A percentile compares a stretch with the other conserved stretches of the same genome.
phyloP scores from a whole-genome alignment of 805 yeast genomes.

The Cyberlindnera misumaiensis region DNA sequence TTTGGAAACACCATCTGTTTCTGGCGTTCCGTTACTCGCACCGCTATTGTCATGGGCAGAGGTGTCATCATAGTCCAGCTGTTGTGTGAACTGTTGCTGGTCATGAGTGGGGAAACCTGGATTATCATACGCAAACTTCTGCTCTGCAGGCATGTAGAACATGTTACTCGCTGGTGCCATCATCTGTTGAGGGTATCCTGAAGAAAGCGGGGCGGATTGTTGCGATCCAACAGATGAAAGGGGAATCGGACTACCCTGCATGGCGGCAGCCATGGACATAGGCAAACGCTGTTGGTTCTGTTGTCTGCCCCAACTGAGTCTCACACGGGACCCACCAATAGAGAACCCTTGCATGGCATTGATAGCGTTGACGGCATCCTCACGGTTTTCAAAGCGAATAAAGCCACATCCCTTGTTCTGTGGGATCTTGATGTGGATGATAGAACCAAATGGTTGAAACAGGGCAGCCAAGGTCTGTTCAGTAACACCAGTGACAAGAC shows the following conservation, averaged over 20 bases:
- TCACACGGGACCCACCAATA: slow-evolving; percentile 65
- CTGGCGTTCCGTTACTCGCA: background rate
- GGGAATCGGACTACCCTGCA: background rate
- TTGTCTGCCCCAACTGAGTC: slow-evolving; percentile 70
- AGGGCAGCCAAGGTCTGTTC: slow-evolving; percentile 55
- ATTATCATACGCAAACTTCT: slow-evolving; percentile 8
- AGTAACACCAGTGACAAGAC: slow-evolving; percentile 54
- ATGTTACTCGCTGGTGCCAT: slow-evolving; percentile 14
- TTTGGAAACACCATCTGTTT: slow-evolving; percentile 12
- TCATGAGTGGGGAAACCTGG: slow-evolving; percentile 1
- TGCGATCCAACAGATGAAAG: background rate
- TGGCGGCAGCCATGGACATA: slow-evolving; percentile 15
- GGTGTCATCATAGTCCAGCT: background rate
- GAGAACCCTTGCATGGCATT: slow-evolving; percentile 73
- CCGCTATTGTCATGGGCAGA: background rate
- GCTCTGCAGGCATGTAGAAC: slow-evolving; percentile 16
- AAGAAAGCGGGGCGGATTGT: background rate
- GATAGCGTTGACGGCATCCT: slow-evolving; percentile 73
- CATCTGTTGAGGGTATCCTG: slow-evolving; percentile 10
- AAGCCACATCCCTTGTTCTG: slow-evolving; percentile 79
- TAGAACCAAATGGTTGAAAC: slow-evolving; percentile 69
- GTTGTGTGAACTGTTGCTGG: slow-evolving; percentile 6
- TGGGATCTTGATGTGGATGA: slow-evolving; percentile 66
- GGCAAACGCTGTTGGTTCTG: slow-evolving; percentile 21
- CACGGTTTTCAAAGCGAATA: slow-evolving; percentile 57